Evolutionary conservation across 495 filamentous ascomycete species (phyloP), one percentile per base, ranked within the genome.

Genomic region (Durotheca rogersii): DNA sequence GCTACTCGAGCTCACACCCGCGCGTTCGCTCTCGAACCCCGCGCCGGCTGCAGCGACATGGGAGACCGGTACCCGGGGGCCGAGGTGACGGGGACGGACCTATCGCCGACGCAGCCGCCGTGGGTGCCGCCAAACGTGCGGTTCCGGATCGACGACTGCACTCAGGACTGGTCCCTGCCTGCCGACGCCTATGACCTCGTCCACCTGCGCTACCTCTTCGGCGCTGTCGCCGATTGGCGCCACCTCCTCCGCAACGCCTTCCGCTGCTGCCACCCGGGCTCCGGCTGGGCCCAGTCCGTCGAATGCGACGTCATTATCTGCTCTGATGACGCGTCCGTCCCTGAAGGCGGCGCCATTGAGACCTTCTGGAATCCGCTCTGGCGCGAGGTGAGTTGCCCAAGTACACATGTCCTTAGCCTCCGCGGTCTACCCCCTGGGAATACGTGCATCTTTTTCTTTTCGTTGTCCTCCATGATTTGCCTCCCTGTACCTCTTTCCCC

Each of bases 51-150:
- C 61, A 69, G 58, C 35, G 67, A 60, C 53, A 65, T 67, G 27
- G 62, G 58, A 27, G 81, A 86, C 52, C 53, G 70, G 3, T 75
- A 69, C 64, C 81, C 80, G 0, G 12, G 62, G 10, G 68, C 75
- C n/a, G 66, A 74, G 11, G 72, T 86, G 9, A 64, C 82, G 33
- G 85, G 83, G n/a, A 82, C 82, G n/a, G 85, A 88, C 57, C 68
- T 87, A 25, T 81, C 76, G 3, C 73, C 77, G 0, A 81, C 80
- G 41, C 78, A 82, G 50, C 74, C 76, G 0, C 41, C 55, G 15
- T 73, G 74, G 71, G 73, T 75, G 9, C 76, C 77, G 2, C 66
- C 71, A 16, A 80, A 80, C 56, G 66, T 76, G 14, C 58, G 65
- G 11, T 83, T 82, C 44, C 70, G 76, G 44, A 67, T 81, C 25